A percentile compares a stretch with the other conserved stretches of the same genome.
These are phyloP conservation scores for Teunomyces funiuensis DNA, from an alignment of 805 yeast species.

Conservation along the genomic window DNA sequence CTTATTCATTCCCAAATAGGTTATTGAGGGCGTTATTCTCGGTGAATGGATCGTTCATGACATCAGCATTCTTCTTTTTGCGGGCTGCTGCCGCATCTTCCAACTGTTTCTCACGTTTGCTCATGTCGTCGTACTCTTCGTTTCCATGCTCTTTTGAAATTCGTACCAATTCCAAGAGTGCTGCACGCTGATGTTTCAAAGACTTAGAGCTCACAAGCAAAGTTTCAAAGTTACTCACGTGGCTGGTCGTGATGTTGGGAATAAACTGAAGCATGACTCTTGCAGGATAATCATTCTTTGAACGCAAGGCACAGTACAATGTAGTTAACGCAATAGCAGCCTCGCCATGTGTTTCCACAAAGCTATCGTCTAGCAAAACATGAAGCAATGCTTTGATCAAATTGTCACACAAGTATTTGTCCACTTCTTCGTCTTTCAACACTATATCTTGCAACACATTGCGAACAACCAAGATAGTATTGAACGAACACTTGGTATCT, in stretches of 20 bases:
- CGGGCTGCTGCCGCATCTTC: slow-evolving; percentile 49
- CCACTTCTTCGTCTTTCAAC: slow-evolving; percentile 72
- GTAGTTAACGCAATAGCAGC: slow-evolving; percentile 87
- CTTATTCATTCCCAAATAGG: slow-evolving; percentile 49
- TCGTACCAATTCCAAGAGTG: slow-evolving; percentile 73
- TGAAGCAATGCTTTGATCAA: slow-evolving; percentile 68
- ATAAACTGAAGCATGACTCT: slow-evolving; percentile 53
- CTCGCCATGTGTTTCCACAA: slow-evolving; percentile 84
- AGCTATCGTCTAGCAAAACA: slow-evolving; percentile 71
- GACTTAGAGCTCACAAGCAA: slow-evolving; percentile 63
- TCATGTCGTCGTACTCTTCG: slow-evolving; percentile 43
- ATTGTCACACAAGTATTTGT: slow-evolving; percentile 60
- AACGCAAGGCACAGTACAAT: slow-evolving; percentile 69
- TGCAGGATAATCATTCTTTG: slow-evolving; percentile 69
- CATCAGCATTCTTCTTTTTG: slow-evolving; percentile 48
- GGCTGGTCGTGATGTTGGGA: slow-evolving; percentile 54
- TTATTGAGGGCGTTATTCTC: slow-evolving; percentile 68
- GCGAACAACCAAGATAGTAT: slow-evolving; percentile 78
- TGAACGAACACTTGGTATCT: slow-evolving; percentile 91
- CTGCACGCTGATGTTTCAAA: slow-evolving; percentile 75
- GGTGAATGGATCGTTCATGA: slow-evolving; percentile 69
- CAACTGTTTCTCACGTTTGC: slow-evolving; percentile 53
- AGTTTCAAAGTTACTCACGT: slow-evolving; percentile 62
- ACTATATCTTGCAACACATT: slow-evolving; percentile 70
- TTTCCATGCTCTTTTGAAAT: slow-evolving; percentile 48